Percentiles rank a stretch among this genome's conserved stretches.
phyloP scores from a whole-genome alignment of 352 stramenopile genomes.

The Lagenidium sp. region DNA sequence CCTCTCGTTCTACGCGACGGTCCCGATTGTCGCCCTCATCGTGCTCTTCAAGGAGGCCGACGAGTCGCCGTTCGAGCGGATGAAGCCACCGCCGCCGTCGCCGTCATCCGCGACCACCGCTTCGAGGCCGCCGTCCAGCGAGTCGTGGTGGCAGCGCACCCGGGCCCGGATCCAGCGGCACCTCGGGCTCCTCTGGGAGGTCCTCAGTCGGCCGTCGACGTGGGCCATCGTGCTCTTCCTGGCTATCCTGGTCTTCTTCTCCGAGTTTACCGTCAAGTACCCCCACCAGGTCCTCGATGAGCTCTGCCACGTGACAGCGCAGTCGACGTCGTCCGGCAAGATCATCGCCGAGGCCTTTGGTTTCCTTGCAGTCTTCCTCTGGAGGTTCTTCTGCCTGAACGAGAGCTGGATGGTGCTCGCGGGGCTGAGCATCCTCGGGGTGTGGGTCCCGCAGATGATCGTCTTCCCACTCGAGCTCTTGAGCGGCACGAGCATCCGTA shows the following conservation, averaged over 20 bases:
- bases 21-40: slow-evolving; percentile 24
- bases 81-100: not conserved
- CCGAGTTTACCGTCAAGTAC: slow-evolving; percentile 48
- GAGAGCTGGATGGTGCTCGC: slow-evolving; percentile 29
- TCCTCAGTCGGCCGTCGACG: slow-evolving; percentile 27
- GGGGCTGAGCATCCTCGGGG: slow-evolving; percentile 17
- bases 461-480: slow-evolving; percentile 27
- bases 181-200: slow-evolving; percentile 12
- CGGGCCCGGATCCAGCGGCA: slow-evolving; percentile 1
- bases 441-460: slow-evolving; percentile 27
- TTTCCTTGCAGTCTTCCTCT: slow-evolving; percentile 27
- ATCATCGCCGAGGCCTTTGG: slow-evolving; percentile 37
- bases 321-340: slow-evolving; percentile 29
- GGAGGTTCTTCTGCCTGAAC: slow-evolving; percentile 38
- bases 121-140: too few species aligned
- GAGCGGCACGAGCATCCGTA: slow-evolving; percentile 14
- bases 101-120: not conserved
- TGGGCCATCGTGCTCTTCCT: slow-evolving; percentile 42
- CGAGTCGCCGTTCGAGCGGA: slow-evolving; percentile 1
- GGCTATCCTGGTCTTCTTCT: slow-evolving; percentile 44
- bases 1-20: slow-evolving; percentile 32
- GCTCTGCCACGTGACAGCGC: slow-evolving; percentile 30
- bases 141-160: not conserved
- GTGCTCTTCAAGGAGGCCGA: slow-evolving; percentile 30
- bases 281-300: slow-evolving; percentile 28